phyloP scores from a whole-genome alignment of 108 stramenopile species.

The Epithemia pelagica region DNA sequence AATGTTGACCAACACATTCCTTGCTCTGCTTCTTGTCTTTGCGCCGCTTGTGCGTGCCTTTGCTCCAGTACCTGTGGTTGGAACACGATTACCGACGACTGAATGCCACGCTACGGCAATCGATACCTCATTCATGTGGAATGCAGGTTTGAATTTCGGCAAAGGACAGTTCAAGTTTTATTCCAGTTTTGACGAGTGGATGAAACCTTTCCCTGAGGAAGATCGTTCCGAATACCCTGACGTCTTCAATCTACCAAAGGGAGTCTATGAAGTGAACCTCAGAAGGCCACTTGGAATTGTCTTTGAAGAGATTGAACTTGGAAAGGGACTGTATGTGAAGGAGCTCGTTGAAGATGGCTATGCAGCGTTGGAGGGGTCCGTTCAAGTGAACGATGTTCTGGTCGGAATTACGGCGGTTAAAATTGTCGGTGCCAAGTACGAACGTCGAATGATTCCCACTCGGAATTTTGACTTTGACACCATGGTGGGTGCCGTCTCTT shows the following conservation, averaged over 20 bases:
- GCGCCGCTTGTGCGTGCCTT: too few species aligned
- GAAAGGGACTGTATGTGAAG: slow-evolving; percentile 57
- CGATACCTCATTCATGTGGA: slow-evolving; percentile 3
- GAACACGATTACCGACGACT: too few species aligned
- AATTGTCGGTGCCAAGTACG: slow-evolving; percentile 60
- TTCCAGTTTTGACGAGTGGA: slow-evolving; percentile 54
- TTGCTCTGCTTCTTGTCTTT: too few species aligned
- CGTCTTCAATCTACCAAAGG: slow-evolving; percentile 66
- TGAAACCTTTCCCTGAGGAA: slow-evolving; percentile 71
- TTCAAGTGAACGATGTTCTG: slow-evolving; percentile 59
- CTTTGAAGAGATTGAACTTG: slow-evolving; percentile 78
- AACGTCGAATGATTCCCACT: slow-evolving; percentile 61
- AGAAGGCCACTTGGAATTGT: slow-evolving; percentile 72
- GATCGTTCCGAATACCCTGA: slow-evolving; percentile 69
- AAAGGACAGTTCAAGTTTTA: slow-evolving; percentile 33
- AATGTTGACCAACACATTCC: too few species aligned
- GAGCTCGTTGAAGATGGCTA: slow-evolving; percentile 81
- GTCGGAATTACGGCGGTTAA: slow-evolving; percentile 73
- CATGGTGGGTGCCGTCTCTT: slow-evolving; percentile 66
- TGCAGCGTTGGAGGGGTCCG: slow-evolving; percentile 51
- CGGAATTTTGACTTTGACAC: slow-evolving; percentile 74
- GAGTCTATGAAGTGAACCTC: slow-evolving; percentile 71
- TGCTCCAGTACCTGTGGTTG: too few species aligned
- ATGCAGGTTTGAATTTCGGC: slow-evolving; percentile 11
- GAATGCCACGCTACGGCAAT: not conserved